Evolutionary conservation across 495 filamentous ascomycete species (phyloP), one percentile per base, ranked within the genome.

Genomic region (Penicillium roqueforti): DNA sequence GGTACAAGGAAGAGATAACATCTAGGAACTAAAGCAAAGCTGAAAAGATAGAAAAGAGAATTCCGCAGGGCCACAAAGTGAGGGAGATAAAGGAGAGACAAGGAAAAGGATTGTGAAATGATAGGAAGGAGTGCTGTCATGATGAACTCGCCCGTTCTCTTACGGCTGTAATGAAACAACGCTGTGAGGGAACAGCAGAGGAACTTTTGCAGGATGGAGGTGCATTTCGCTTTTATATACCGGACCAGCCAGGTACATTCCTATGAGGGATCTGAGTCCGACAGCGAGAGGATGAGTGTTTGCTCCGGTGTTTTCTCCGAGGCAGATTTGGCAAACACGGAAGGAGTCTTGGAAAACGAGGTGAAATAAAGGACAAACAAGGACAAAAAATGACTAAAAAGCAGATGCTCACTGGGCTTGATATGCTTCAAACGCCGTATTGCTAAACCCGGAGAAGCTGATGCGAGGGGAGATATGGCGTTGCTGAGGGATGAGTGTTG

Each of bases 401-500:
- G 39, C 50, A 52, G 43, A 52, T 52, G 40, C 38, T 44, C 20
- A 26, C 50, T 52, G 39, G 40, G 34, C 26, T 42, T 52, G 31
- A 44, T 52, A 44, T 52, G 20, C 29, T 43, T 52, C 49, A 42
- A 52, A 52, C 50, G 50, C 50, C 39, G 29, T 18, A 29, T 43
- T 37, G 39, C n/a, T n/a, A n/a, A n/a, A n/a, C n/a, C n/a, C n/a
- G n/a, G n/a, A n/a, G n/a, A n/a, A n/a, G n/a, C n/a, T n/a, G 4
- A 16, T n/a, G 28, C n/a, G 19, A 50, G 9, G 20, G 8, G n/a
- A 28, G 29, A 22, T 18, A 31, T 4, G 22, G 5, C n/a, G 39
- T 19, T 44, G 9, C 34, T 43, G 3, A 28, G 51, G 46, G 32
- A 11, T 37, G 47, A 40, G 39, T 32, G 29, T 28, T 32, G 31